These are phyloP conservation scores for Hansenula lynferdii DNA, from an alignment of 1,139 yeast species.

Conservation along the genomic window DNA sequence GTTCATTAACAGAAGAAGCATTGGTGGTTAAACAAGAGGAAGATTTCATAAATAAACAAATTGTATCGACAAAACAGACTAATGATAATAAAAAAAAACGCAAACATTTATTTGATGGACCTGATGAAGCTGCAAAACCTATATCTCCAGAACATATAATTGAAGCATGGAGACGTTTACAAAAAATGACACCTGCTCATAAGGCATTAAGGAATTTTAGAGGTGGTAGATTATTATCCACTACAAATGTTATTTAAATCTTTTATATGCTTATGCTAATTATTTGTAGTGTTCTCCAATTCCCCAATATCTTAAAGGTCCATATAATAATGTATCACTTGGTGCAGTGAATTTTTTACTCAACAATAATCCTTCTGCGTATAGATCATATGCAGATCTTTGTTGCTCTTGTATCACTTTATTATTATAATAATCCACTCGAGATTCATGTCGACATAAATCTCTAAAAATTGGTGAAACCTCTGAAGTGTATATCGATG, in stretches of 20 bases:
- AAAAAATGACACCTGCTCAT: slow-evolving; percentile 53
- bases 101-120: slow-evolving; percentile 80
- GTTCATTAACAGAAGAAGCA: slow-evolving; percentile 91
- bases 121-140: slow-evolving; percentile 84
- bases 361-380: background rate
- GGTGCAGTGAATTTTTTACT: slow-evolving; percentile 3
- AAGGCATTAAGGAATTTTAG: slow-evolving; percentile 68
- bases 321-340: slow-evolving; percentile 2
- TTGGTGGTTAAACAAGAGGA: slow-evolving; percentile 72
- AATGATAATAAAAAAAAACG: slow-evolving; percentile 28
- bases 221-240: slow-evolving; percentile 53
- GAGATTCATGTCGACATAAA: slow-evolving; percentile 14
- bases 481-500: slow-evolving; percentile 10
- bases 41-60: slow-evolving; percentile 31
- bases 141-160: slow-evolving; percentile 78
- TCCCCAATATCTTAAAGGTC: slow-evolving; percentile 3
- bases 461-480: slow-evolving; percentile 19
- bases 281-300: no score
- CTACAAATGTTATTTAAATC: slow-evolving; percentile 30
- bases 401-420: background rate
- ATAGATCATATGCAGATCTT: background rate
- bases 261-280: no score
- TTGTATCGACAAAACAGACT: slow-evolving; percentile 22
- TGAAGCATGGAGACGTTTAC: slow-evolving; percentile 89
- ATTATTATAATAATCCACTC: slow-evolving; percentile 1